Percentiles rank a stretch among this genome's conserved stretches.
Conservation (phyloP, 2,329 filamentous ascomycete genomes). For the Ustulina deusta region DNA sequence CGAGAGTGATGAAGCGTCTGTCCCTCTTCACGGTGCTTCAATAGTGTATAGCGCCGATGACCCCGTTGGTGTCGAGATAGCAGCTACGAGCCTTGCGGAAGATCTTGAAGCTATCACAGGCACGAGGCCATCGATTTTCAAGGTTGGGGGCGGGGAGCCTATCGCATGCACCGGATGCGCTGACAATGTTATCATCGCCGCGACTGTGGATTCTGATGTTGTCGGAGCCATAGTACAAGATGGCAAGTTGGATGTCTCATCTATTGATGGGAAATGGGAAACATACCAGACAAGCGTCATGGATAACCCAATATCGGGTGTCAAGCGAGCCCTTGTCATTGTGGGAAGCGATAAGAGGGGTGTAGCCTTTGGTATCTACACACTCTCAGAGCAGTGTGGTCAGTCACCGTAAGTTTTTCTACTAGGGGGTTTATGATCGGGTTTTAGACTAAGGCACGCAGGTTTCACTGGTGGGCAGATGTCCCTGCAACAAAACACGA, state of each 20-base stretch:
- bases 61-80: constrained; percentile 41
- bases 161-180: constrained; percentile 19
- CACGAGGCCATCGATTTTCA: constrained; percentile 29
- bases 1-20: constrained; percentile 22
- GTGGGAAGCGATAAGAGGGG: constrained; percentile 70
- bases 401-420: constrained; percentile 62
- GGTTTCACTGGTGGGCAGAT: constrained; percentile 71
- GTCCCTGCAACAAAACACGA: constrained; percentile 62
- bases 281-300: constrained; percentile 64
- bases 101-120: constrained; percentile 49
- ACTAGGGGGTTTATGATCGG: neutral
- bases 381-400: constrained; percentile 71
- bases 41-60: constrained; percentile 41
- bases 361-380: constrained; percentile 69
- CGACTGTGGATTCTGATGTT: constrained; percentile 61
- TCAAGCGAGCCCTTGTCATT: constrained; percentile 64
- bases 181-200: constrained; percentile 61
- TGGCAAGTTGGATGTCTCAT: constrained; percentile 61
- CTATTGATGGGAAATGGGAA: constrained; percentile 68
- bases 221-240: constrained; percentile 59
- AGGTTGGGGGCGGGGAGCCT: constrained; percentile 12
- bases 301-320: constrained; percentile 57
- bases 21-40: constrained; percentile 36
- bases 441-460: constrained; percentile 28
- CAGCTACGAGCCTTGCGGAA: constrained; percentile 37